Base-by-base conservation (phyloP, 129 eudicot genomes). In the Chrysanthemum seticuspe region DNA sequence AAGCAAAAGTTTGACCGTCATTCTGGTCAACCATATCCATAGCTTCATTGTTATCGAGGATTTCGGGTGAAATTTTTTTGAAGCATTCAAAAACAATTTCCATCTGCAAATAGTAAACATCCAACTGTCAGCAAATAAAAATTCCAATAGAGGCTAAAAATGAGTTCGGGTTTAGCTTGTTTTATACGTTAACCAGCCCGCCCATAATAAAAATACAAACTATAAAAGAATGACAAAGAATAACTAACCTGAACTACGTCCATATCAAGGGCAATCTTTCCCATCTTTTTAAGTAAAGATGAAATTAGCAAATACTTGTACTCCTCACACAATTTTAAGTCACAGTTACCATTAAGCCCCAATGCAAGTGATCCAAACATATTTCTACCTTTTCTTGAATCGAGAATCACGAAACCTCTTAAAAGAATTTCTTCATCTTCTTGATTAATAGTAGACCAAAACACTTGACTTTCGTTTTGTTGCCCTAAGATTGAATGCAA, bases 321-420 rank as follows among this genome's bases (percentile, higher is more conserved):
- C 11, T 44, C 34, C 48, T 79, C 74, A 13, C 53, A 60, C 3
- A 65, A 55, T 11, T 72, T 75, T 8, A 6, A 36, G 15, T 63
- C 77, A 64, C 69, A 70, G 56, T 71, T 74, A 55, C 65, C 79
- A 63, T 77, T 53, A 13, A 65, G 77, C 59, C 78, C 88, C 58
- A 82, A 80, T 5, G 81, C 80, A 71, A 89, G 76, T 60, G 84
- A 87, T 2, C 76, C 80, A 65, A 80, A 79, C 73, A 82, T 81
- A 68, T 72, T 83, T 68, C 79, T 85, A 44, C 96, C 96, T 70
- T 84, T 87, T 8, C 87, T 77, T 40, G 96, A 62, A 84, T 90
- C 89, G 47, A 93, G 97, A 80, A 84, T 55, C 62, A 80, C 81
- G 84, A 86, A 93, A 69, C 90, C 90, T 81, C 83, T 84, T 13